phyloP scores from a whole-genome alignment of 495 filamentous ascomycete species.

The Usnea hakonensis region DNA sequence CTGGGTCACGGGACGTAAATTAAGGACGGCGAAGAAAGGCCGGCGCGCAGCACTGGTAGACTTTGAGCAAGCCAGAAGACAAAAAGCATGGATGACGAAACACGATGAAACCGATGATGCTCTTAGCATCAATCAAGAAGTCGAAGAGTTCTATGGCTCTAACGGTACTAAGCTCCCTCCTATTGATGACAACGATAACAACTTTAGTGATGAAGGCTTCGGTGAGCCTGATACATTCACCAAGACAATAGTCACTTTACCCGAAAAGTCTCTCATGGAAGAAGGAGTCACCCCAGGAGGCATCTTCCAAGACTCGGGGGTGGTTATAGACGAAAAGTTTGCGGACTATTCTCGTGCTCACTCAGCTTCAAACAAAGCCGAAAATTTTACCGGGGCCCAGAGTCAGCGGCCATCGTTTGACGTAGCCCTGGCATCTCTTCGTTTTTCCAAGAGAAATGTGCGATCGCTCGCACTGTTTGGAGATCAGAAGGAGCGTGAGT shows the following conservation, averaged over 20 bases:
- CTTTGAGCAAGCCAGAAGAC: not conserved
- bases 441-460: not conserved
- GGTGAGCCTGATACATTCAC: not conserved
- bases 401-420: not conserved
- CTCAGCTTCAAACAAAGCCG: not conserved
- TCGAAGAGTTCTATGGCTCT: not conserved
- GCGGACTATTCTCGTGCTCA: not conserved
- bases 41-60: not conserved
- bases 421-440: not conserved
- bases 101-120: not conserved
- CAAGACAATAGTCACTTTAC: not conserved
- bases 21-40: not conserved
- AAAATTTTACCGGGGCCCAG: not conserved
- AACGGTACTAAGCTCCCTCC: not conserved
- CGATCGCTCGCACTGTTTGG: not conserved
- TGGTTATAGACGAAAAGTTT: not conserved
- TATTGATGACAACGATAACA: not conserved
- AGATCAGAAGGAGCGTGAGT: not conserved
- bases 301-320: slow-evolving; percentile 1
- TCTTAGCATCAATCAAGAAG: not conserved
- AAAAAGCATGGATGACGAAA: not conserved
- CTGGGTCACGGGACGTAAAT: not conserved
- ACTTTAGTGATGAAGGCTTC: not conserved
- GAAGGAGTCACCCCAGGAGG: not conserved
- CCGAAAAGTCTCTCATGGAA: not conserved